These are phyloP conservation scores for Pelargonium exstipulatum DNA, from an alignment of 441 rosid species.

Conservation along the genomic window DNA sequence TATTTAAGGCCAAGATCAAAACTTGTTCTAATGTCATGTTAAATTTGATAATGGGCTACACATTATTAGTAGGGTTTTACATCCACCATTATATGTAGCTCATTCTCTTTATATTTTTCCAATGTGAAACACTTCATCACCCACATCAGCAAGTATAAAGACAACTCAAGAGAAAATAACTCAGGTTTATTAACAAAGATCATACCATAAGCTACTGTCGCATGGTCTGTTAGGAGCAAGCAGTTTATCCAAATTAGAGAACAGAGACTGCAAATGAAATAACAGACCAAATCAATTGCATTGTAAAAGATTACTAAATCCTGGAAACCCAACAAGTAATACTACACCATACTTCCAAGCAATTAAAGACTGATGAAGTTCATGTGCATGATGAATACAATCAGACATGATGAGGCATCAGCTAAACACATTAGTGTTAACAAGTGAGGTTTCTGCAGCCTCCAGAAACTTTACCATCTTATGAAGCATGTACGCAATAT, in stretches of 20 bases:
- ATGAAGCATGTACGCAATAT: neutral
- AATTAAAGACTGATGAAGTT: neutral
- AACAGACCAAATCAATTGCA: neutral
- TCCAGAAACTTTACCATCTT: neutral
- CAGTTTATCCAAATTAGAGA: conserved; percentile 16
- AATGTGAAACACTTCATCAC: too few species aligned
- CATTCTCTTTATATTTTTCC: too few species aligned
- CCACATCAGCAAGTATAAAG: neutral
- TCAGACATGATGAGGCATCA: neutral
- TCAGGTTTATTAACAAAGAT: neutral
- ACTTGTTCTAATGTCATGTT: too few species aligned
- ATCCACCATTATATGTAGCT: too few species aligned
- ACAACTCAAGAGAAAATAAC: neutral
- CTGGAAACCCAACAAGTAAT: neutral
- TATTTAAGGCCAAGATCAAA: too few species aligned
- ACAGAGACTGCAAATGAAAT: conserved; percentile 21
- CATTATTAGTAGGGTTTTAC: too few species aligned
- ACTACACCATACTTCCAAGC: neutral
- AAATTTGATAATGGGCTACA: too few species aligned
- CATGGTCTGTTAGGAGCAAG: conserved; percentile 28
- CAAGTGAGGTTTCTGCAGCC: neutral
- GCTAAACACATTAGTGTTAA: too few species aligned
- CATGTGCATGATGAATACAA: neutral
- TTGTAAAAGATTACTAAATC: neutral
- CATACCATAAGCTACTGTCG: conserved; percentile 27